Base-by-base conservation (phyloP, 2,329 filamentous ascomycete genomes). In the Zopfia rhizophila region DNA sequence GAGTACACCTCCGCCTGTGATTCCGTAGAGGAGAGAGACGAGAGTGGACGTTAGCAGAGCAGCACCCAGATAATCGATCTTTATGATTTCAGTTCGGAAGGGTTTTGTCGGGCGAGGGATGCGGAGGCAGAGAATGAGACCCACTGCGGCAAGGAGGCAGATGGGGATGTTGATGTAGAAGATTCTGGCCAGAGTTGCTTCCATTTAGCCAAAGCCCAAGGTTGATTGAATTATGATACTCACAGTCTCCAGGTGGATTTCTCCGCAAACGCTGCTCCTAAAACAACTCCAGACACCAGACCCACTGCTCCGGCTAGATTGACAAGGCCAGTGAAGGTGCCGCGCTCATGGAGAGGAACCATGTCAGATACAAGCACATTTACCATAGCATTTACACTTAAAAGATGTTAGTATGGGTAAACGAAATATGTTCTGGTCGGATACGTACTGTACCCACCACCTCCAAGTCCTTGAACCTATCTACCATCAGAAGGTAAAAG, bases 151-250 rank as follows among this genome's bases (percentile, higher is more conserved):
- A 21, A 33, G 6, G 5, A 27, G 5, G 21, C 38, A 42, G 13
- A 42, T 32, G 4, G 38, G 38, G 17, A 42, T 7, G 38, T 42
- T 42, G 38, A 32, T 32, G n/a, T 25, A 42, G 21, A 42, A 42
- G 7, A 42, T 42, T 4, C 38, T 42, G 19, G 7, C 19, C 7
- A 6, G 14, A 16, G 35, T 5, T 25, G 5, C n/a, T n/a, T n/a
- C n/a, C n/a, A n/a, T n/a, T n/a, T n/a, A n/a, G n/a, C n/a, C n/a
- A n/a, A n/a, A n/a, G n/a, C n/a, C n/a, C n/a, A n/a, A n/a, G n/a
- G n/a, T n/a, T n/a, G n/a, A 7, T 18, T 6, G 27, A 31, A 11
- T 16, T 5, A 10, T 10, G 27, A 25, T 8, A 32, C 38, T 13
- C n/a, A 42, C 38, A 42, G 18, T 17, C 38, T 42, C 38, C 38